phyloP scores from a whole-genome alignment of 1,284 basidiomycete genomes.

The Anthracocystis walkeri region DNA sequence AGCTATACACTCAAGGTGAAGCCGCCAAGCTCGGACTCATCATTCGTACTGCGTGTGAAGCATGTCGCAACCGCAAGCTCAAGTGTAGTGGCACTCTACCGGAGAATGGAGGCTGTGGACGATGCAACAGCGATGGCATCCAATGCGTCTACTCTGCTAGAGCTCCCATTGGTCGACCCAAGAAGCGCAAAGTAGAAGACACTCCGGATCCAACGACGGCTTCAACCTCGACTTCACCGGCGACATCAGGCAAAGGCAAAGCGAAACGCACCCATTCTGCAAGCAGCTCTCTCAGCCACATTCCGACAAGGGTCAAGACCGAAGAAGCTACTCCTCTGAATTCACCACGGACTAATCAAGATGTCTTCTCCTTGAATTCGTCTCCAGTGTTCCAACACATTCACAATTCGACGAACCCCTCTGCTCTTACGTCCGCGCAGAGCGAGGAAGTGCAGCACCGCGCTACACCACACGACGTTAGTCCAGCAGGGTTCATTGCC shows the following conservation, averaged over 20 bases:
- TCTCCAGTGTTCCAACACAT: conserved; percentile 5
- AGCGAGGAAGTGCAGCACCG: conserved; percentile 13
- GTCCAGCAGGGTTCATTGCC: neutral
- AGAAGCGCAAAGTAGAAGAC: conserved; percentile 50
- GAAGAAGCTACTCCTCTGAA: conserved; percentile 1
- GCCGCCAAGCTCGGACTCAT: conserved; percentile 49
- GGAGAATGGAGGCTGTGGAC: conserved; percentile 45
- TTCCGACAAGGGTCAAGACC: conserved; percentile 17
- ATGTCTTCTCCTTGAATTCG: neutral
- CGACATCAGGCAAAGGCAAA: conserved; percentile 7
- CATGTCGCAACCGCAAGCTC: conserved; percentile 60
- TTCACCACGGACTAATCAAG: neutral
- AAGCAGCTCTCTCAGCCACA: neutral
- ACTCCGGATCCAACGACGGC: conserved; percentile 4
- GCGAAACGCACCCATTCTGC: conserved; percentile 9
- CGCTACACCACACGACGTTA: conserved; percentile 4
- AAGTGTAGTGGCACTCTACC: conserved; percentile 53
- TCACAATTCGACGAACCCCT: neutral
- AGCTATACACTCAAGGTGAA: conserved; percentile 47
- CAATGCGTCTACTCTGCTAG: conserved; percentile 52
- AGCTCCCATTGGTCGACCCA: conserved; percentile 59
- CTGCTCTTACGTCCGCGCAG: conserved; percentile 3
- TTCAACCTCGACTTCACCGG: conserved; percentile 5
- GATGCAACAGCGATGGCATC: conserved; percentile 49
- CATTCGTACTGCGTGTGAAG: conserved; percentile 60